These are phyloP conservation scores for Coemansia sp. DNA, from an alignment of 371 early-diverging fungal genomes.

Conservation along the genomic window DNA sequence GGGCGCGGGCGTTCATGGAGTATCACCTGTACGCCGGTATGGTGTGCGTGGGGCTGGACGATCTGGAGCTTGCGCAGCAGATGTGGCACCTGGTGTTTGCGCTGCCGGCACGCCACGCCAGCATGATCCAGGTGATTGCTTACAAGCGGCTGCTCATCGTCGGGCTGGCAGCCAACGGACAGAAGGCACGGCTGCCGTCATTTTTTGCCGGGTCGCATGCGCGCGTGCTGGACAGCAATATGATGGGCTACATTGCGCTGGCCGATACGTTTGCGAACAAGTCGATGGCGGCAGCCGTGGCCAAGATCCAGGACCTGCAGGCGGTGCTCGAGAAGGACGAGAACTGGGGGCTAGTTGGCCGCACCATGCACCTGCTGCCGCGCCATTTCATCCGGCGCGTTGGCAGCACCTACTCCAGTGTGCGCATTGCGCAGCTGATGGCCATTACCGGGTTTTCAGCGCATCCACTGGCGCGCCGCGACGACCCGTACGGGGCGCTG, in stretches of 20 bases:
- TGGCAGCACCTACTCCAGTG: conserved; percentile 18
- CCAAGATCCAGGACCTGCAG: conserved; percentile 12
- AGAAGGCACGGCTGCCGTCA: conserved; percentile 18
- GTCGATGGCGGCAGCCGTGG: conserved; percentile 17
- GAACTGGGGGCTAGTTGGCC: conserved; percentile 19
- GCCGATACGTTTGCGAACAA: conserved; percentile 14
- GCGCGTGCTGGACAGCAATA: conserved; percentile 21
- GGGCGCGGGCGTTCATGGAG: conserved; percentile 25
- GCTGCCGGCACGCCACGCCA: conserved; percentile 25
- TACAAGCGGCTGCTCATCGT: conserved; percentile 33
- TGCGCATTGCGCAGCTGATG: conserved; percentile 20
- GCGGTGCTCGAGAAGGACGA: conserved; percentile 9
- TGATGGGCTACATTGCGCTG: conserved; percentile 13
- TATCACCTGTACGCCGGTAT: conserved; percentile 40
- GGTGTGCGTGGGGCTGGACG: conserved; percentile 26
- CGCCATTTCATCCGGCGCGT: conserved; percentile 21
- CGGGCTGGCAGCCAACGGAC: conserved; percentile 8
- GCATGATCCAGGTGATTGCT: conserved; percentile 32
- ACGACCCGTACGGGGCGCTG: background rate
- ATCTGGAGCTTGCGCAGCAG: conserved; percentile 13
- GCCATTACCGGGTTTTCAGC: conserved; percentile 19
- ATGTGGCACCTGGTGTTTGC: conserved; percentile 43
- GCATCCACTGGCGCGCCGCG: conserved; percentile 18
- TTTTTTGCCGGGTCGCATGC: conserved; percentile 28
- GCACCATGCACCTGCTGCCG: conserved; percentile 17